Evolutionary conservation across 768 basidiomycete species (phyloP).

Genomic region (Mycena maculata): DNA sequence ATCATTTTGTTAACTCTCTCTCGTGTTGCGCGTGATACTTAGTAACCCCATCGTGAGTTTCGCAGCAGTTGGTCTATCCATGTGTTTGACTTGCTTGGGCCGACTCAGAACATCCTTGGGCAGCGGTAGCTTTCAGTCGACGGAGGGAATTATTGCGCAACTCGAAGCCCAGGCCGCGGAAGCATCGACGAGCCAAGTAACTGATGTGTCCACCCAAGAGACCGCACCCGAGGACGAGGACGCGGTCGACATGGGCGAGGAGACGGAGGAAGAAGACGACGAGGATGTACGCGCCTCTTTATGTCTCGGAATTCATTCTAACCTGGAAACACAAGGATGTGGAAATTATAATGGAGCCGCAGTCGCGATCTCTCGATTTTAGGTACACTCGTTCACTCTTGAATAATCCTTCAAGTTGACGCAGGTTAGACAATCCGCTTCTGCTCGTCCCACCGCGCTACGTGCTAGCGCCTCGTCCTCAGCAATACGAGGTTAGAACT

Average conservation of each 20-base stretch:
- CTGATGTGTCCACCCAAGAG: conserved; percentile 47
- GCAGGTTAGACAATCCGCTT: conserved; percentile 49
- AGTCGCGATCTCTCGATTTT: conserved; percentile 78
- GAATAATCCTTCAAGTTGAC: not conserved
- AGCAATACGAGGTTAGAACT: conserved; percentile 46
- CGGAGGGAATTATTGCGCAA: conserved; percentile 63
- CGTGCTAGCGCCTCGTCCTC: conserved; percentile 47
- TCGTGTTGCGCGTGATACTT: conserved; percentile 36
- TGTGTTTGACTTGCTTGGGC: conserved; percentile 15
- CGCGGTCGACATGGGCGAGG: conserved; percentile 56
- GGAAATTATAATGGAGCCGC: conserved; percentile 91
- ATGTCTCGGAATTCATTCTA: conserved; percentile 1
- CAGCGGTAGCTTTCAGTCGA: conserved; percentile 53
- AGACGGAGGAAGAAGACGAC: conserved; percentile 61
- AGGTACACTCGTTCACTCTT: conserved; percentile 55
- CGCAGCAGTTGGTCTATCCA: conserved; percentile 16
- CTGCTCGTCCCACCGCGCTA: conserved; percentile 44
- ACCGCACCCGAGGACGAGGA: conserved; percentile 51
- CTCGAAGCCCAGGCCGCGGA: conserved; percentile 58
- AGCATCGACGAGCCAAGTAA: conserved; percentile 41
- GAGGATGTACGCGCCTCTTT: conserved; percentile 49
- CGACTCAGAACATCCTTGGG: conserved; percentile 48
- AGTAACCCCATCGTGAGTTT: conserved; percentile 36
- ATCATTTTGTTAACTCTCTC: conserved; percentile 38
- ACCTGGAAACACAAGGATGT: conserved; percentile 66